Percentiles rank a stretch among this genome's conserved stretches.
phyloP scores from a whole-genome alignment of 345 rosid species.

The Eucalyptus regnans region DNA sequence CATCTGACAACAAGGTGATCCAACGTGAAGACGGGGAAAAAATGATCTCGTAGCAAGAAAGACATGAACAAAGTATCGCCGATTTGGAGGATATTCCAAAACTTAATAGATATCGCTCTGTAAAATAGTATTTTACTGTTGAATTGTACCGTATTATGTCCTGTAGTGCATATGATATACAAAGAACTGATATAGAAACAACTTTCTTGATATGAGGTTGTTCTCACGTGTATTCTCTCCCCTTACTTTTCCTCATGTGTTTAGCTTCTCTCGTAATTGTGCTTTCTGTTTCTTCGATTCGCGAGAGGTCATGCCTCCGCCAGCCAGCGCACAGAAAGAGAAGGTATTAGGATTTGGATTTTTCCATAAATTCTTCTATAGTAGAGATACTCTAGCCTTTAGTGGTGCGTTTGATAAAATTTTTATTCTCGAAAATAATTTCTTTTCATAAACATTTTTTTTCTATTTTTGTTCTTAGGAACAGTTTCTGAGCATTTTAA shows the following conservation, averaged over 20 bases:
- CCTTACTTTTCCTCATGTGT: background rate
- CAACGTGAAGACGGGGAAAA: background rate
- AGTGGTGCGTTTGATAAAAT: accelerated
- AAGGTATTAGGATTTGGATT: background rate
- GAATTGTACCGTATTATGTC: background rate
- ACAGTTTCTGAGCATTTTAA: too few species aligned
- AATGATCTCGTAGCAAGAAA: background rate
- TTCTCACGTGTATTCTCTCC: background rate
- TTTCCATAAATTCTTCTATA: background rate
- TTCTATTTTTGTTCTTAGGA: accelerated
- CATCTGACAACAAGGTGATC: background rate
- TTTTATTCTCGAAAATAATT: too few species aligned
- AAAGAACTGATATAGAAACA: background rate
- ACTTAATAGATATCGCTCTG: background rate
- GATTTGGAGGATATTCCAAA: background rate
- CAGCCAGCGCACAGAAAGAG: background rate
- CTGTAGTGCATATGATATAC: background rate
- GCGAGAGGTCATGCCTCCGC: background rate
- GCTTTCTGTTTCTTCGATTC: too few species aligned
- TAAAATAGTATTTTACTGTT: background rate
- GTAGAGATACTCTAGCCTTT: background rate
- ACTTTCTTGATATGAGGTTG: background rate
- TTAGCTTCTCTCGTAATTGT: too few species aligned
- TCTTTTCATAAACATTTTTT: too few species aligned
- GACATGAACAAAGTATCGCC: background rate